These are phyloP conservation scores for Fusarium duplospermum DNA, from an alignment of 2,329 filamentous ascomycete genomes.

Conservation along the genomic window DNA sequence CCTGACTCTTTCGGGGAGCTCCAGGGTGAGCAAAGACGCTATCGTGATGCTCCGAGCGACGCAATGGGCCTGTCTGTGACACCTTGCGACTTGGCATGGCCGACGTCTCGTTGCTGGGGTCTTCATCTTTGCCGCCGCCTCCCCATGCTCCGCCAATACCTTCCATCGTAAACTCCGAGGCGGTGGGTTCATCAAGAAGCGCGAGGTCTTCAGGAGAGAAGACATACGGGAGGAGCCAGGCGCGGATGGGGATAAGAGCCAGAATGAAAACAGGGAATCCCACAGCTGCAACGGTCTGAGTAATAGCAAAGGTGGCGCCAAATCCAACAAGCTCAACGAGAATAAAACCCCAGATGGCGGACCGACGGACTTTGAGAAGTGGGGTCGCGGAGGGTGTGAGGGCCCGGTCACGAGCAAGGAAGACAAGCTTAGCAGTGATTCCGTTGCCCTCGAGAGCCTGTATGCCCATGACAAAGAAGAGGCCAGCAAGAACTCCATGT, in stretches of 20 bases:
- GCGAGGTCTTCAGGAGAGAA: conserved; percentile 71
- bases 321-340: conserved; percentile 76
- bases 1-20: conserved; percentile 47
- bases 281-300: conserved; percentile 84
- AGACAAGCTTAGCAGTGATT: conserved; percentile 80
- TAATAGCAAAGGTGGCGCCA: conserved; percentile 83
- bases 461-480: conserved; percentile 88
- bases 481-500: conserved; percentile 80
- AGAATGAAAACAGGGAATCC: conserved; percentile 83
- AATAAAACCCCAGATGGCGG: conserved; percentile 79
- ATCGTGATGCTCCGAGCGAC: conserved; percentile 25
- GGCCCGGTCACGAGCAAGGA: conserved; percentile 71
- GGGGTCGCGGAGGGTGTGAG: conserved; percentile 72
- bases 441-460: conserved; percentile 82
- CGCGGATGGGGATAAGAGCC: conserved; percentile 73
- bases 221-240: conserved; percentile 70
- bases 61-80: conserved; percentile 18
- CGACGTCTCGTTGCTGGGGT: conserved; percentile 33
- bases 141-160: conserved; percentile 74
- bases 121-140: conserved; percentile 46
- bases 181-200: conserved; percentile 77
- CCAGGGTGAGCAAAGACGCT: conserved; percentile 45
- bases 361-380: conserved; percentile 67
- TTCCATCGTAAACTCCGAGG: conserved; percentile 81
- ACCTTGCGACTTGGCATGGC: conserved; percentile 13